phyloP scores from a whole-genome alignment of 306 rosid genomes.

The Coriaria nepalensis region DNA sequence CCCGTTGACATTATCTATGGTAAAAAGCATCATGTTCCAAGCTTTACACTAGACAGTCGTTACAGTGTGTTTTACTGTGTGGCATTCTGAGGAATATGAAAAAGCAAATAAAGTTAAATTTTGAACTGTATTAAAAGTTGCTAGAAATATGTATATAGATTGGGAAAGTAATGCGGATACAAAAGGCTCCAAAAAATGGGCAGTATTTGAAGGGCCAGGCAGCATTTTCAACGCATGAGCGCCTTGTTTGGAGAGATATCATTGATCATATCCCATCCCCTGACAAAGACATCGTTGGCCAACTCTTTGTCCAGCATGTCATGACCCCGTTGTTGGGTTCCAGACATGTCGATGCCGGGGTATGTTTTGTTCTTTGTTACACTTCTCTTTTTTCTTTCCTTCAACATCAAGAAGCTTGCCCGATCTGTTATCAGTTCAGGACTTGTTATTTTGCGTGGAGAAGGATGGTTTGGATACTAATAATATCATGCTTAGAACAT shows the following conservation, averaged over 20 bases:
- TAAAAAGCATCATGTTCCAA: too few species aligned
- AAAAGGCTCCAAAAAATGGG: conserved; percentile 43
- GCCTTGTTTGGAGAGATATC: conserved; percentile 54
- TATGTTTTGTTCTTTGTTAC: conserved; percentile 10
- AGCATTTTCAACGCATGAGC: conserved; percentile 44
- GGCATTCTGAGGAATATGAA: background rate
- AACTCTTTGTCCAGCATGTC: conserved; percentile 40
- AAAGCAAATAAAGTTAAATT: background rate
- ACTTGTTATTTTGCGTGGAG: too few species aligned
- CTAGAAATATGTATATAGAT: conserved; percentile 24
- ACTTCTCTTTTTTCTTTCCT: too few species aligned
- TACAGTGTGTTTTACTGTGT: background rate
- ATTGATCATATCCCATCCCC: conserved; percentile 36
- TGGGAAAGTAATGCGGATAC: conserved; percentile 74
- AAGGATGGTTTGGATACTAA: too few species aligned
- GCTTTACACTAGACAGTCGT: too few species aligned
- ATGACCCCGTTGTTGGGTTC: conserved; percentile 74
- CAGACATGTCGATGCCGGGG: conserved; percentile 67
- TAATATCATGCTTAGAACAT: too few species aligned
- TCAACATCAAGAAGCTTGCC: too few species aligned
- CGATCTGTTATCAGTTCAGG: too few species aligned
- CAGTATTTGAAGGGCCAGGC: conserved; percentile 18
- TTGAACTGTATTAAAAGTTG: background rate
- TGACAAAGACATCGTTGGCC: conserved; percentile 36
- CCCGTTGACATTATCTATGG: too few species aligned